Evolutionary conservation across 1,284 basidiomycete genomes (phyloP).

Genomic region (Cutaneotrichosporon dermatis): DNA sequence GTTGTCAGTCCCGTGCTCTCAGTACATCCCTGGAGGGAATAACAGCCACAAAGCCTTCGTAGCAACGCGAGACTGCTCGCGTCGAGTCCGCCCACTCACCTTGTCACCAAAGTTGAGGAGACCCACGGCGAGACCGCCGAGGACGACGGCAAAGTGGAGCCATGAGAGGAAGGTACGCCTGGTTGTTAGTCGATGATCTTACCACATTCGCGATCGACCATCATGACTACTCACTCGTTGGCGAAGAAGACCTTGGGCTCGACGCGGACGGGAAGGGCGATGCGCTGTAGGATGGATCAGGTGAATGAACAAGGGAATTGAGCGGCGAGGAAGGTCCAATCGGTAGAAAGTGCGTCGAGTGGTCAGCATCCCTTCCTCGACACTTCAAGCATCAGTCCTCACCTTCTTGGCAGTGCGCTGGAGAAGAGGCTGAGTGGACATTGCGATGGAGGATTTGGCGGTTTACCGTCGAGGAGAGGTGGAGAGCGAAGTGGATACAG

Average conservation of each 20-base stretch:
- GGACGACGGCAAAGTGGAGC: slow-evolving; percentile 91
- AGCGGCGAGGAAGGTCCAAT: not conserved
- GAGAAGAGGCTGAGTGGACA: slow-evolving; percentile 97
- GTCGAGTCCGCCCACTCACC: slow-evolving; percentile 49
- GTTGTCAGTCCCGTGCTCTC: no score
- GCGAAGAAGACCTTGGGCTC: slow-evolving; percentile 90
- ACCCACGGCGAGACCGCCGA: slow-evolving; percentile 91
- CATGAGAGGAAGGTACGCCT: slow-evolving; percentile 83
- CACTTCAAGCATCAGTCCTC: not conserved
- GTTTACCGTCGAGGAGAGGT: no score
- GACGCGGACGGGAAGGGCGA: slow-evolving; percentile 87
- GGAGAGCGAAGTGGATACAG: no score
- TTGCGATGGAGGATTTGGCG: slow-evolving; percentile 37
- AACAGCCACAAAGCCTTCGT: no score
- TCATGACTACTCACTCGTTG: slow-evolving; percentile 61
- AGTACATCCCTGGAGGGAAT: no score
- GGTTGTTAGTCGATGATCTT: not conserved
- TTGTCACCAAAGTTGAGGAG: slow-evolving; percentile 94
- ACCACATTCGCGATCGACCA: no score
- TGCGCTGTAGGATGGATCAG: slow-evolving; percentile 54
- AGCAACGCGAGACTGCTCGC: no score
- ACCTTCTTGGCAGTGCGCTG: slow-evolving; percentile 87
- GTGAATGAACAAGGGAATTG: no score
- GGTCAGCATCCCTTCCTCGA: no score
- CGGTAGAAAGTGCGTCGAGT: no score